Base-by-base conservation (phyloP, 1,284 basidiomycete species). In the Leucoagaricus sp. region DNA sequence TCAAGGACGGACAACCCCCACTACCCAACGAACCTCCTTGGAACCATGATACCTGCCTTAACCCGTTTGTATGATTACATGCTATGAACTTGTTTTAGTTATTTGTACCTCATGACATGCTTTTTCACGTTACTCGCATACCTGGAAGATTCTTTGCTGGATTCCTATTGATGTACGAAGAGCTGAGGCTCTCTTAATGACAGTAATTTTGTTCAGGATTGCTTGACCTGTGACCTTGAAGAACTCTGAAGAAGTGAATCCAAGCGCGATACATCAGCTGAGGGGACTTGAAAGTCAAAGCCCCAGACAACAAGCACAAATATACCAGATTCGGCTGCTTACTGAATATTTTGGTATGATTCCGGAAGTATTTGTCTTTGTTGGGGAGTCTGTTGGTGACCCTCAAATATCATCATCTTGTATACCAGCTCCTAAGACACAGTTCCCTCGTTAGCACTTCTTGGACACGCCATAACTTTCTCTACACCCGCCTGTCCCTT, bases 1-100 rank as follows among this genome's bases (percentile, higher is more conserved):
- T 2, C 79, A 80, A 33, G 77, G 74, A 31, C 67, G 68, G 51
- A 61, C 65, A 28, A 69, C 67, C 44, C 65, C 69, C 48, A 67
- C 68, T 17, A 64, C 56, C 15, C 48, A 63, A 52, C 63, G 57
- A 55, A 61, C 57, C 47, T 60, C 60, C 28, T 60, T 58, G 48
- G 60, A 46, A 42, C 57, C 46, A 21, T 55, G 29, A 57, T 49
- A 57, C 45, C 44, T 33, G 36, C 48, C 17, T 42, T 56, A 46
- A 25, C 40, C 26, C 34, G 25, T 21, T 53, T 50, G 21, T 52
- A 34, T 45, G 28, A 52, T 50, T 60, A 52, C 48, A 25, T 52
- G 40, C 46, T 54, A 40, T 29, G 21, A 58, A 34, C 55, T 38
- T 50, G 36, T 38, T 47, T 23, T 58, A 33, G 45, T 51, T 55